Evolutionary conservation across 192 early-diverging fungal genomes (phyloP).

Genomic region (Entophlyctis luteolus): DNA sequence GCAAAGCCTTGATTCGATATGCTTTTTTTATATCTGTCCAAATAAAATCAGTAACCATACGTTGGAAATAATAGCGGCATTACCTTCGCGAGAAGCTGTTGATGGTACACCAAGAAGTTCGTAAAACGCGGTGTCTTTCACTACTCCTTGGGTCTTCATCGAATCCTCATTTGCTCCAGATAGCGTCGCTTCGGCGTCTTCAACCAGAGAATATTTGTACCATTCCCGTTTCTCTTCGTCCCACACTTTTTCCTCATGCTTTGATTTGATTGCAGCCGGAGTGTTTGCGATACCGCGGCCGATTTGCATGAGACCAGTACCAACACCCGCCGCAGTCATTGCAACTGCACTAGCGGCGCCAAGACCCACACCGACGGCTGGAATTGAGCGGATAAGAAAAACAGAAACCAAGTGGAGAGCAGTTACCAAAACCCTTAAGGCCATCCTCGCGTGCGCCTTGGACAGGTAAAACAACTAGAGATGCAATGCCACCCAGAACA

Average conservation of each 20-base stretch:
- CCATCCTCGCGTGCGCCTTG: conserved; percentile 27
- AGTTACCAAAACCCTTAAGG: conserved; percentile 22
- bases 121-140: conserved; percentile 80
- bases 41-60: neutral
- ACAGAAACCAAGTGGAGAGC: neutral
- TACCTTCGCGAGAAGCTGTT: conserved; percentile 56
- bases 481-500: conserved; percentile 28
- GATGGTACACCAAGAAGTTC: conserved; percentile 74
- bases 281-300: conserved; percentile 34
- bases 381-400: too few species aligned
- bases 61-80: too few species aligned
- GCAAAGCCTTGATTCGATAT: conserved; percentile 40
- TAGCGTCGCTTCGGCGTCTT: conserved; percentile 22
- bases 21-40: conserved; percentile 82
- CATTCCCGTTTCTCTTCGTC: conserved; percentile 37
- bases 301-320: conserved; percentile 30
- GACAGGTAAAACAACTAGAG: conserved; percentile 29
- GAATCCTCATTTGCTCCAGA: conserved; percentile 18
- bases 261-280: conserved; percentile 20
- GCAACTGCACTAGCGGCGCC: conserved; percentile 28
- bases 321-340: conserved; percentile 29
- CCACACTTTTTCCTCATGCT: conserved; percentile 28
- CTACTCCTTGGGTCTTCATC: conserved; percentile 42
- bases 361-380: conserved; percentile 28
- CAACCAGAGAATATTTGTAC: conserved; percentile 20